A percentile compares a stretch with the other conserved stretches of the same genome.
Conservation (phyloP, 495 filamentous ascomycete genomes). For the Penicillium cinerascens region DNA sequence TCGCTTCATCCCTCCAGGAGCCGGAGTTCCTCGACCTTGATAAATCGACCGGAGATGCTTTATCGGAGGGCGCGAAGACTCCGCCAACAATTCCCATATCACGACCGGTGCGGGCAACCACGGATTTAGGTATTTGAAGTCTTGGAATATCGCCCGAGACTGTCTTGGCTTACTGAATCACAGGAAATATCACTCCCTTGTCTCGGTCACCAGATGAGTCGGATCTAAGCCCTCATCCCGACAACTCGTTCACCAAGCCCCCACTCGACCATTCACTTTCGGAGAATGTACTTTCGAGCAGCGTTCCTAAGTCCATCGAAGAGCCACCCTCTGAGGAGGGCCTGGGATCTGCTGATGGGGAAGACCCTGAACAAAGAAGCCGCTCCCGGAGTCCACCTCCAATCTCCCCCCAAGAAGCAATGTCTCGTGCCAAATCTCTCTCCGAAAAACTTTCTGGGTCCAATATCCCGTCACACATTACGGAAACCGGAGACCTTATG, state of each 20-base stretch:
- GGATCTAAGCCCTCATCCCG: constrained; percentile 31
- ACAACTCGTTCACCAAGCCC: constrained; percentile 28
- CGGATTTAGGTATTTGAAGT: constrained; percentile 44
- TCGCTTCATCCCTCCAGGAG: constrained; percentile 63
- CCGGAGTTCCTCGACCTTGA: constrained; percentile 79
- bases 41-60: constrained; percentile 16
- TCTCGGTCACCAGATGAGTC: constrained; percentile 59
- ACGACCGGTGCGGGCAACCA: constrained; percentile 43
- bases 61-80: constrained; percentile 26
- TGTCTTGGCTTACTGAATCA: constrained; percentile 1
- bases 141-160: background rate
- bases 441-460: constrained; percentile 83
- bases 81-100: constrained; percentile 32
- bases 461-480: constrained; percentile 90
- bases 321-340: constrained; percentile 3
- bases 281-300: constrained; percentile 42
- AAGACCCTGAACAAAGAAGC: constrained; percentile 2
- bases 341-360: background rate
- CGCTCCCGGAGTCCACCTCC: constrained; percentile 74
- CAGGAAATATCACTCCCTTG: constrained; percentile 60
- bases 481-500: constrained; percentile 93
- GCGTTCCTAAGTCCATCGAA: constrained; percentile 5
- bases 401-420: constrained; percentile 68
- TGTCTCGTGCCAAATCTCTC: constrained; percentile 76
- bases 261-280: constrained; percentile 52